phyloP scores from a whole-genome alignment of 2,329 filamentous ascomycete genomes.

The Colletotrichum sp. region DNA sequence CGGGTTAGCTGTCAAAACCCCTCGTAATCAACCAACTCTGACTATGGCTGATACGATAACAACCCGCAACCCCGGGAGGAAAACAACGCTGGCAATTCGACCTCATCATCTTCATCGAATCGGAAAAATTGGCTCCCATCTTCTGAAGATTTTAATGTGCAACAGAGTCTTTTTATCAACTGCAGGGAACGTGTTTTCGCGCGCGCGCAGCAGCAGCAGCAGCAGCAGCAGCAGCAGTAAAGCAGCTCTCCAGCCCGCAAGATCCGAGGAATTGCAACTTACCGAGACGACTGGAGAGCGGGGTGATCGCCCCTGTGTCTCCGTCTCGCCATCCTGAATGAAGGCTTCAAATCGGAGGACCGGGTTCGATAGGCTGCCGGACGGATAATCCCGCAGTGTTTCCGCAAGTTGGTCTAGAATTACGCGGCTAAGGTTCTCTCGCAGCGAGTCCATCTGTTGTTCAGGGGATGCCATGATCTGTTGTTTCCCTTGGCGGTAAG shows the following conservation, averaged over 20 bases:
- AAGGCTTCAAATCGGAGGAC: conserved; percentile 22
- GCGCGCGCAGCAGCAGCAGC: background rate
- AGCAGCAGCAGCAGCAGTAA: background rate
- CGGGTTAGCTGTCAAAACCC: background rate
- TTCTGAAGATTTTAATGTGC: background rate
- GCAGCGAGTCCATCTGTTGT: conserved; percentile 18
- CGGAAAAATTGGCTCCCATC: background rate
- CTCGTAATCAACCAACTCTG: background rate
- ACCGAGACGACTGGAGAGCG: conserved; percentile 21
- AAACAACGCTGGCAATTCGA: background rate
- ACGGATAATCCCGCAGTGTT: conserved; percentile 20
- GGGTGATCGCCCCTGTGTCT: conserved; percentile 12
- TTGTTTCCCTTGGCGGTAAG: background rate
- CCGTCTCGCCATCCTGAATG: conserved; percentile 20
- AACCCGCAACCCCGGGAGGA: background rate
- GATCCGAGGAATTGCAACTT: background rate
- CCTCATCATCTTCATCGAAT: background rate
- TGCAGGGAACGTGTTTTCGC: background rate
- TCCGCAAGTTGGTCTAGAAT: conserved; percentile 22
- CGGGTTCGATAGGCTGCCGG: conserved; percentile 19
- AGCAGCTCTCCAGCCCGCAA: background rate
- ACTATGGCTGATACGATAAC: background rate
- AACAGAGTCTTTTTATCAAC: background rate
- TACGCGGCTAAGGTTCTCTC: conserved; percentile 19
- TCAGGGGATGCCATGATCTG: conserved; percentile 19